phyloP scores from a whole-genome alignment of 192 early-diverging fungal genomes.

The Mortierella antarctica region DNA sequence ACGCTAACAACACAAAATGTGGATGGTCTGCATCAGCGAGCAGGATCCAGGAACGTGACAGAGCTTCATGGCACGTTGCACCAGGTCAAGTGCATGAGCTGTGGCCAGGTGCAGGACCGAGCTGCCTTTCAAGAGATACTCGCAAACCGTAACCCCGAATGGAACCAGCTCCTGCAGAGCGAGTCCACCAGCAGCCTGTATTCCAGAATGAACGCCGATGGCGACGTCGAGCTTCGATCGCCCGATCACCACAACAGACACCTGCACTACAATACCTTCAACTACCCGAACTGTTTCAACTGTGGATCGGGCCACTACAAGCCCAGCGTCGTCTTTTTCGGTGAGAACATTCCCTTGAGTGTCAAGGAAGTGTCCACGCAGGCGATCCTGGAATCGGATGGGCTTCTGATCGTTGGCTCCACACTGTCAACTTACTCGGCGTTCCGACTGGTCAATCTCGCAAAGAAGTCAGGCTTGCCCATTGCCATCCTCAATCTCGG shows the following conservation, averaged over 20 bases:
- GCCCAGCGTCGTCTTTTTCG: slow-evolving; percentile 90
- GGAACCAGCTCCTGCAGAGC: slow-evolving; percentile 58
- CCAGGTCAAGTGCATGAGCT: slow-evolving; percentile 78
- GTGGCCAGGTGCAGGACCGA: slow-evolving; percentile 66
- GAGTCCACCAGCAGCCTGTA: slow-evolving; percentile 55
- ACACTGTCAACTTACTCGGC: slow-evolving; percentile 88
- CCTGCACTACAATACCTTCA: slow-evolving; percentile 69
- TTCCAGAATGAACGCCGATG: slow-evolving; percentile 64
- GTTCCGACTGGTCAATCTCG: slow-evolving; percentile 77
- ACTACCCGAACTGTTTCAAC: slow-evolving; percentile 74
- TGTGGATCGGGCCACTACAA: slow-evolving; percentile 76
- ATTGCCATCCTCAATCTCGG: slow-evolving; percentile 82
- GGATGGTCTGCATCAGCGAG: slow-evolving; percentile 79
- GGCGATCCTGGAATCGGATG: slow-evolving; percentile 68
- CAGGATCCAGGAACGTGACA: slow-evolving; percentile 67
- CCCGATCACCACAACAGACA: slow-evolving; percentile 18
- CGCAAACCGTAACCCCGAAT: slow-evolving; percentile 74
- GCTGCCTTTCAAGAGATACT: slow-evolving; percentile 73
- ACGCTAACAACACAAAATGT: slow-evolving; percentile 94
- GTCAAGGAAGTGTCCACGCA: slow-evolving; percentile 66
- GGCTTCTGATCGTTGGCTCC: slow-evolving; percentile 83
- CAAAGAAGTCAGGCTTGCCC: slow-evolving; percentile 66
- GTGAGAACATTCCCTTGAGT: slow-evolving; percentile 76
- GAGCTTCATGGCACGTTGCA: slow-evolving; percentile 90
- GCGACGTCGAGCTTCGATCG: slow-evolving; percentile 24